phyloP scores from a whole-genome alignment of 1,139 yeast genomes.

The Protomyces gravidus region DNA sequence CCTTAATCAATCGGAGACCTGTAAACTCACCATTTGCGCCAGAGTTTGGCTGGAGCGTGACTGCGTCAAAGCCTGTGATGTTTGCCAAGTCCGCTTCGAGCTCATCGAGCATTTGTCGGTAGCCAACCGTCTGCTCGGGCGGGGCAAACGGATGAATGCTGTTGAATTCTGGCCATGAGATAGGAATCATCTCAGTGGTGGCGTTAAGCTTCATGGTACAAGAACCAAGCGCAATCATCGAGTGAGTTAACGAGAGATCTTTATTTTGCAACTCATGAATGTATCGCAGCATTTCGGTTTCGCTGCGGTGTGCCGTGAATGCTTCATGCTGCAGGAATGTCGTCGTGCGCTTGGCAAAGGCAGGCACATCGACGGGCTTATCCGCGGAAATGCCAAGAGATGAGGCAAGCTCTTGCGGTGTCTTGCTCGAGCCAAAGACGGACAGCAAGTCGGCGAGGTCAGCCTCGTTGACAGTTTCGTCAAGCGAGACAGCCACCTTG shows the following conservation, averaged over 20 bases:
- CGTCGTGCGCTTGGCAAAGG: slow-evolving; percentile 57
- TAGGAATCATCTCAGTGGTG: slow-evolving; percentile 89
- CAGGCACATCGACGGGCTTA: slow-evolving; percentile 45
- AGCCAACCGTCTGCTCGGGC: slow-evolving; percentile 77
- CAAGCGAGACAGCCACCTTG: slow-evolving; percentile 70
- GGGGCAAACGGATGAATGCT: slow-evolving; percentile 93
- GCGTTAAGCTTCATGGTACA: slow-evolving; percentile 97
- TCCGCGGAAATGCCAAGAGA: slow-evolving; percentile 38
- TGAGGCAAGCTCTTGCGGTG: slow-evolving; percentile 36
- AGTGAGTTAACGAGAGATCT: slow-evolving; percentile 87
- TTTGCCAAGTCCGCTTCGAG: slow-evolving; percentile 81
- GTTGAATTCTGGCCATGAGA: slow-evolving; percentile 90
- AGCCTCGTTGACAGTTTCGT: slow-evolving; percentile 69
- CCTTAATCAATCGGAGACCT: slow-evolving; percentile 80
- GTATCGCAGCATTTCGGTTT: slow-evolving; percentile 90
- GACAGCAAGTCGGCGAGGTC: slow-evolving; percentile 59
- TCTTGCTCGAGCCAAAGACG: slow-evolving; percentile 22
- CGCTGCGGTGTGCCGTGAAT: slow-evolving; percentile 84
- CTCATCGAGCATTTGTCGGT: slow-evolving; percentile 65
- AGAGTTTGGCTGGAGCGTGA: slow-evolving; percentile 91
- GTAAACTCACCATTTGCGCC: slow-evolving; percentile 99
- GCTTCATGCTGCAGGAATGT: slow-evolving; percentile 66
- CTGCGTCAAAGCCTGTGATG: slow-evolving; percentile 91
- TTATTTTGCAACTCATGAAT: slow-evolving; percentile 77
- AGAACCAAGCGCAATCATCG: slow-evolving; percentile 96